Conservation (phyloP, 2,329 filamentous ascomycete species). For the Fusarium proliferatum region DNA sequence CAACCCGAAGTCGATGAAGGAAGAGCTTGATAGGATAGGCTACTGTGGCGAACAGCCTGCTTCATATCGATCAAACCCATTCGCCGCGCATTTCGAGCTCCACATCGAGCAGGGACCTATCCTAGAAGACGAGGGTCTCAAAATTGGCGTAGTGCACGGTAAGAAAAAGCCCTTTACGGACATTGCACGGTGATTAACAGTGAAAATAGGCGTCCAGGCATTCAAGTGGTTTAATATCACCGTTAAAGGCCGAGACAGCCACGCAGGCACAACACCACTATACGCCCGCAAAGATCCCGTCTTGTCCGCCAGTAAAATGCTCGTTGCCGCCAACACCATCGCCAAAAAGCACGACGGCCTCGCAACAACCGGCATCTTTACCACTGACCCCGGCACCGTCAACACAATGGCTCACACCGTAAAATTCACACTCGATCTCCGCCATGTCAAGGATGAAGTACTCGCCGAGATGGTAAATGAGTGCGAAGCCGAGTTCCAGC, state of each 20-base stretch:
- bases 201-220: background rate
- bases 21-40: slow-evolving; percentile 4
- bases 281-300: slow-evolving; percentile 18
- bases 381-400: background rate
- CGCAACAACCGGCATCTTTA: background rate
- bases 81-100: background rate
- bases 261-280: slow-evolving; percentile 7
- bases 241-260: background rate
- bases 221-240: slow-evolving; percentile 19
- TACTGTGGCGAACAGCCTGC: background rate
- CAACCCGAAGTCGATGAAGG: slow-evolving; percentile 5
- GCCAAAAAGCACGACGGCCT: slow-evolving; percentile 3
- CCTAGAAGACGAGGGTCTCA: background rate
- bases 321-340: slow-evolving; percentile 1
- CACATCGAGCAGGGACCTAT: background rate
- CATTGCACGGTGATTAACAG: fast-evolving
- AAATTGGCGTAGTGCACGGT: background rate
- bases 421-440: background rate
- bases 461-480: slow-evolving; percentile 1
- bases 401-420: slow-evolving; percentile 12
- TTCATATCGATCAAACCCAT: background rate
- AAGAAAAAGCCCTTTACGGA: fast-evolving
- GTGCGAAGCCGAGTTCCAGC: background rate
- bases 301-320: background rate
- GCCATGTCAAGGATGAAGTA: background rate